Evolutionary conservation across 2,329 filamentous ascomycete species (phyloP), one percentile per base, ranked within the genome.

Genomic region (Diplodia intermedia): DNA sequence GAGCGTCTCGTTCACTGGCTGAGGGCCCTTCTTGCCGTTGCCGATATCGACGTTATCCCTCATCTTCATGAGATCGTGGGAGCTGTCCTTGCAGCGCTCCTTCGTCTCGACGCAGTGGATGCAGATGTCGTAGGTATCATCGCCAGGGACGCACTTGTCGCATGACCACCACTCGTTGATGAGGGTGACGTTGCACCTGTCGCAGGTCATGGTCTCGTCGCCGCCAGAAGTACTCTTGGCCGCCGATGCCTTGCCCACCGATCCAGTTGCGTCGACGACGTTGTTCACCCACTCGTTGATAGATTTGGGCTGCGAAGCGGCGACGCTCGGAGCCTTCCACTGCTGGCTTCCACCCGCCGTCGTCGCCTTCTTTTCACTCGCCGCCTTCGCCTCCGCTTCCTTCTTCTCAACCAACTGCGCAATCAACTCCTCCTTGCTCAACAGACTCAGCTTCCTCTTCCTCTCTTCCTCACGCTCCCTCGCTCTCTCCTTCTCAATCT

Each of bases 381-480:
- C 20, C 4, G 33, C 7, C 50, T 23, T 29, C 50, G 6, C 18
- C 50, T 53, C 50, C 20, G 1, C 12, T 20, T 29, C n/a, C 50
- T 53, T 26, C 43, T 40, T 31, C 40, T 31, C 36, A 31, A 49
- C 9, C 47, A 60, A 40, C 71, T 75, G 70, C 57, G 72, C 70
- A 38, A 77, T 69, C 66, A 75, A 55, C 69, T 77, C 69, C 38
- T 76, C 72, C 71, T 76, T 79, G 15, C 75, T 73, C 56, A 79
- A 20, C 18, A 71, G 69, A 69, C 73, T 69, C 33, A 75, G 68
- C 60, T 70, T 67, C 43, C 72, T 68, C 12, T 71, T 69, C 55
- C 9, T n/a, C 47, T 61, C 66, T 2, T 47, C 43, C 9, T 47
- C 36, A 11, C 26, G 31, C 14, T 61, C 43, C 62, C 69, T 69